A percentile compares a stretch with the other conserved stretches of the same genome.
Conservation (phyloP, 345 rosid genomes). For the Corchorus olitorius region DNA sequence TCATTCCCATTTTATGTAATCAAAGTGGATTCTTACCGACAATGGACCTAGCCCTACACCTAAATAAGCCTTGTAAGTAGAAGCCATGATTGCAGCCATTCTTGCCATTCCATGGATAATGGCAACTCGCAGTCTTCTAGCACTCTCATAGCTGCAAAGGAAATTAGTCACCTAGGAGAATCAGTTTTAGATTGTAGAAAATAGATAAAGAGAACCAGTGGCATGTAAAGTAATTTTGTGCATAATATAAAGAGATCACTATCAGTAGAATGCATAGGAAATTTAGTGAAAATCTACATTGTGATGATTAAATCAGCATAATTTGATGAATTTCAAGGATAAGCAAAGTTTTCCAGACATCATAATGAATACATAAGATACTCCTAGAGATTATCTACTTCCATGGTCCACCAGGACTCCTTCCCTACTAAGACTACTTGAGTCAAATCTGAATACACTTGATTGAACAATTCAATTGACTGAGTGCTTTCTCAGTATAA, state of each 20-base stretch:
- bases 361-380: neutral
- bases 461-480: neutral
- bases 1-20: neutral
- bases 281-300: neutral
- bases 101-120: conserved; percentile 91
- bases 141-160: conserved; percentile 63
- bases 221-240: neutral
- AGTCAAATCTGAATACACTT: neutral
- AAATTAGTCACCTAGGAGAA: conserved; percentile 2
- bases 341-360: neutral
- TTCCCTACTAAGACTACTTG: neutral
- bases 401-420: neutral
- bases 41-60: conserved; percentile 97
- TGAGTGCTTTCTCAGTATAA: neutral
- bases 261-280: neutral
- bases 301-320: neutral
- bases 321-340: neutral
- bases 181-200: conserved; percentile 4
- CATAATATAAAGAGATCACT: neutral
- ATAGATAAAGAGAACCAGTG: neutral
- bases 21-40: conserved; percentile 49
- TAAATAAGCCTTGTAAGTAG: conserved; percentile 89
- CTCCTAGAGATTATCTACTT: neutral
- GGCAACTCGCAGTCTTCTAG: conserved; percentile 80
- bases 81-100: conserved; percentile 94